phyloP scores from a whole-genome alignment of 371 early-diverging fungal species.

The Apophysomyces trapeziformis region DNA sequence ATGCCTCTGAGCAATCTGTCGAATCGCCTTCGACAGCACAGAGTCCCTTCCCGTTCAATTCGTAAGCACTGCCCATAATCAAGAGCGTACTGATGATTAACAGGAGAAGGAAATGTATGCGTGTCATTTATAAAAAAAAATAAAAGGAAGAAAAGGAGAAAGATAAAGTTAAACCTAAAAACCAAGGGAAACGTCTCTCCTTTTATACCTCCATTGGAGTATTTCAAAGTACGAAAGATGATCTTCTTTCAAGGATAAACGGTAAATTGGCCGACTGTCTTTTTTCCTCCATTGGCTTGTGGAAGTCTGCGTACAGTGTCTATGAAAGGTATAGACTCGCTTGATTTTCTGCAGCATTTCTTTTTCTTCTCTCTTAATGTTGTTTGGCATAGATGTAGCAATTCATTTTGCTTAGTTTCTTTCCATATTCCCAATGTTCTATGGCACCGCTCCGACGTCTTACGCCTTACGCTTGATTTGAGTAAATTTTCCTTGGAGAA shows the following conservation, averaged over 20 bases:
- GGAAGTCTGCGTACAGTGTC: too few relatives aligned
- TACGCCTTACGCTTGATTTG: background rate
- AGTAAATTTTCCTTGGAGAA: slow-evolving; percentile 4
- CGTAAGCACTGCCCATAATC: background rate
- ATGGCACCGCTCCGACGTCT: background rate
- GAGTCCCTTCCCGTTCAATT: slow-evolving; percentile 12
- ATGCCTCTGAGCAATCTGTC: slow-evolving; percentile 15
- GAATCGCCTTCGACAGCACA: slow-evolving; percentile 20
- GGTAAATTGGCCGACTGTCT: background rate
- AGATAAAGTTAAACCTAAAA: background rate
- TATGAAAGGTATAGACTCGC: too few relatives aligned
- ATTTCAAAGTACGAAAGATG: background rate
- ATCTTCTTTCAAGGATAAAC: slow-evolving; percentile 1
- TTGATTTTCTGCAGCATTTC: background rate
- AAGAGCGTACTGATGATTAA: background rate
- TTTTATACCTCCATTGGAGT: too few relatives aligned
- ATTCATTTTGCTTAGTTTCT: background rate
- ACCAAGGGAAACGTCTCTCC: background rate
- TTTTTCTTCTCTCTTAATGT: too few relatives aligned
- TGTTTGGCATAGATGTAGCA: background rate
- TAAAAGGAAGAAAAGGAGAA: background rate
- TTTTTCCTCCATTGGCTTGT: background rate
- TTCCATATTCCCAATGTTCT: background rate
- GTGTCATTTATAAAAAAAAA: background rate
- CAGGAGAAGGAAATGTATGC: background rate